Conservation (phyloP, 805 yeast species). For the Metschnikowia amazonensis region DNA sequence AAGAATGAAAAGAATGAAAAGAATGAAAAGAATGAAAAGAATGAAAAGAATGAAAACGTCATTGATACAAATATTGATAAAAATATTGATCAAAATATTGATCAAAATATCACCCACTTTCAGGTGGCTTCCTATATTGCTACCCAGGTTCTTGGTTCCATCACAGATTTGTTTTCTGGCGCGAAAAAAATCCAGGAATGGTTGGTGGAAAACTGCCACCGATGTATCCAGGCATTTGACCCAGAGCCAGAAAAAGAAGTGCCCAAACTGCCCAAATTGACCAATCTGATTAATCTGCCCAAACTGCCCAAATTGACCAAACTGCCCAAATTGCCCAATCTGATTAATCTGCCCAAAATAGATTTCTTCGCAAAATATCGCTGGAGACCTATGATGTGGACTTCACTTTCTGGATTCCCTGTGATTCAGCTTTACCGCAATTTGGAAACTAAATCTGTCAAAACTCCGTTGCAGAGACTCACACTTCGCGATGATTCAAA, state of each 20-base stretch:
- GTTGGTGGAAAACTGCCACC: conserved; percentile 28
- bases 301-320: no score
- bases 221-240: conserved; percentile 28
- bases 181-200: conserved; percentile 35
- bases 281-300: no score
- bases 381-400: conserved; percentile 41
- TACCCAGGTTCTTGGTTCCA: conserved; percentile 12
- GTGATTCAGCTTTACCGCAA: conserved; percentile 35
- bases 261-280: no score
- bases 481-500: conserved; percentile 18
- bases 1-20: no score
- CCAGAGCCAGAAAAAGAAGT: no score
- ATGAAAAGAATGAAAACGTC: no score
- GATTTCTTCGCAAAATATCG: conserved; percentile 21
- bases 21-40: no score
- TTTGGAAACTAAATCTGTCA: conserved; percentile 12
- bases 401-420: conserved; percentile 38
- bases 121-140: conserved; percentile 13
- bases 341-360: no score
- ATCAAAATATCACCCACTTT: no score
- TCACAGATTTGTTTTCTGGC: conserved; percentile 27
- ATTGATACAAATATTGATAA: no score
- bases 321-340: no score
- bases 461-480: conserved; percentile 25
- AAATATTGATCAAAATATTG: no score